Evolutionary conservation across 1,284 basidiomycete genomes (phyloP).

Genomic region (Irpex sp.): DNA sequence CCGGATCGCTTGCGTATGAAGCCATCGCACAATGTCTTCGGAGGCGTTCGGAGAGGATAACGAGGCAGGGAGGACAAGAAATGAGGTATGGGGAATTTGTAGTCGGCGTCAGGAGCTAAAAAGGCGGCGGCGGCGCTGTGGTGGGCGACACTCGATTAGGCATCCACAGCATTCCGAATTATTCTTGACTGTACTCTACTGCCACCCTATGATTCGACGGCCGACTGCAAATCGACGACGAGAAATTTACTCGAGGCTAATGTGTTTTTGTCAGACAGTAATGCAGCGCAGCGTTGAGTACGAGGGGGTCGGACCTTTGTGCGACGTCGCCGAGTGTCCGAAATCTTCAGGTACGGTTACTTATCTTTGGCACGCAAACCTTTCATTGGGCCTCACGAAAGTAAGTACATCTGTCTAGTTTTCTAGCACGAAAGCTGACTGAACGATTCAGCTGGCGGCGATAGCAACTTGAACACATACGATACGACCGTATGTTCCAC

Average conservation of each 20-base stretch:
- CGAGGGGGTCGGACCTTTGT: background rate
- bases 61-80: background rate
- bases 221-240: background rate
- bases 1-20: slow-evolving; percentile 30
- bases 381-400: no score
- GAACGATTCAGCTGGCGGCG: no score
- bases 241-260: background rate
- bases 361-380: no score
- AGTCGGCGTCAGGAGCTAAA: background rate
- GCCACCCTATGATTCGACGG: background rate
- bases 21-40: slow-evolving; percentile 22
- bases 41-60: slow-evolving; percentile 12
- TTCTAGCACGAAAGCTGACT: no score
- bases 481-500: no score
- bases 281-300: background rate
- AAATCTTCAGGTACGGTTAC: background rate
- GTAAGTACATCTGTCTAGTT: no score
- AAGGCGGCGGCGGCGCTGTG: background rate
- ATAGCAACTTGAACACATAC: no score
- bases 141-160: background rate
- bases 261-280: background rate
- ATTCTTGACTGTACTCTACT: background rate
- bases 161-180: background rate
- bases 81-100: background rate
- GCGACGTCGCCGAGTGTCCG: background rate